Percentiles rank a stretch among this genome's conserved stretches.
Evolutionary conservation across 1,284 basidiomycete species (phyloP).

Genomic region (Apiotrichum mycotoxinovorans): DNA sequence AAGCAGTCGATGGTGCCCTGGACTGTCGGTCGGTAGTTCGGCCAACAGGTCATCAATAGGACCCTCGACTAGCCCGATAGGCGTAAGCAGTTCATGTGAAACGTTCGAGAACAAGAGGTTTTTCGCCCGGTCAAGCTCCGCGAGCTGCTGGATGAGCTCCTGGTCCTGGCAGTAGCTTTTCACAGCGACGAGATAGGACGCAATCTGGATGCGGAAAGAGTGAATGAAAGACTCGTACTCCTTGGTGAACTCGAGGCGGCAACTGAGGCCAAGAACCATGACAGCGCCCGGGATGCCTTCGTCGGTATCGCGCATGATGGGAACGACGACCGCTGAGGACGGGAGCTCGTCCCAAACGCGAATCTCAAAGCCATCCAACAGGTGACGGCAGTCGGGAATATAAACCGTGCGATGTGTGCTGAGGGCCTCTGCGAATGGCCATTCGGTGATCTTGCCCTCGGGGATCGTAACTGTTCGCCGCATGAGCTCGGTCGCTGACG

Average conservation of each 20-base stretch:
- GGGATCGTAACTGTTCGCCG: not conserved
- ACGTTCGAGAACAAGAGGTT: constrained; percentile 43
- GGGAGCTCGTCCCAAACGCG: constrained; percentile 47
- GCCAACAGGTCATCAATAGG: constrained; percentile 38
- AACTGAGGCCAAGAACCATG: constrained; percentile 48
- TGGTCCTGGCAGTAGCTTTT: constrained; percentile 31
- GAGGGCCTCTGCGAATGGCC: constrained; percentile 44
- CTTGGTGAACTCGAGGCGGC: constrained; percentile 40
- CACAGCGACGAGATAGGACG: constrained; percentile 19
- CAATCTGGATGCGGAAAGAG: not conserved
- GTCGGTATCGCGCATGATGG: constrained; percentile 44
- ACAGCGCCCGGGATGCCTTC: constrained; percentile 41
- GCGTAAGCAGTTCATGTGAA: constrained; percentile 47
- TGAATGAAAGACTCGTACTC: constrained; percentile 26
- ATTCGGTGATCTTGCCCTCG: constrained; percentile 15
- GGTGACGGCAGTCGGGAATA: constrained; percentile 32
- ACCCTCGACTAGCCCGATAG: constrained; percentile 46
- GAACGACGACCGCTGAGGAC: constrained; percentile 46
- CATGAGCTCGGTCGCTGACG: constrained; percentile 10
- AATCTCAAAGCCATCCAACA: constrained; percentile 39
- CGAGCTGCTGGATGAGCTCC: constrained; percentile 45
- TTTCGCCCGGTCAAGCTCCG: constrained; percentile 49
- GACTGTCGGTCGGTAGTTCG: constrained; percentile 20
- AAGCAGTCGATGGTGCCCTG: constrained; percentile 12
- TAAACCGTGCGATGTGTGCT: constrained; percentile 30